phyloP scores from a whole-genome alignment of 2,329 filamentous ascomycete genomes.

The Exophiala calicioides region DNA sequence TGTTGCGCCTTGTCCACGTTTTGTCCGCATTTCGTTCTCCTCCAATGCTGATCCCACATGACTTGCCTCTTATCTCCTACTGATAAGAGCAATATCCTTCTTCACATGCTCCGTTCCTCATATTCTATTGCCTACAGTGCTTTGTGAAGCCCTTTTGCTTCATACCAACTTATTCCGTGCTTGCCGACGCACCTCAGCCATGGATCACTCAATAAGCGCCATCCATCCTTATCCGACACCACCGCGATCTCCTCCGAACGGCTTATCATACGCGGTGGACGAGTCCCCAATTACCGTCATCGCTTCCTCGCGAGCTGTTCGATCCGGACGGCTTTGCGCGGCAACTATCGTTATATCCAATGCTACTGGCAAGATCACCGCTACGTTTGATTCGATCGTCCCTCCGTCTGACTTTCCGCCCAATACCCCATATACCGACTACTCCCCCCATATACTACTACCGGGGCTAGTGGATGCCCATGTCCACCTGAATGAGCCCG shows the following conservation, averaged over 20 bases:
- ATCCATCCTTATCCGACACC: constrained; percentile 29
- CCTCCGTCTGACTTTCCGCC: constrained; percentile 72
- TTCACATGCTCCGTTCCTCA: constrained; percentile 27
- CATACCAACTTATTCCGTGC: constrained; percentile 8
- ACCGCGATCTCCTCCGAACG: constrained; percentile 29
- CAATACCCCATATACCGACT: constrained; percentile 73
- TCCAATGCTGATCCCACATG: constrained; percentile 9
- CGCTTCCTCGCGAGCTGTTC: constrained; percentile 78
- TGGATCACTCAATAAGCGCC: constrained; percentile 22
- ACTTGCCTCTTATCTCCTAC: constrained; percentile 23
- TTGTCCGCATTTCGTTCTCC: constrained; percentile 10
- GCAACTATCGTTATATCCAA: constrained; percentile 81
- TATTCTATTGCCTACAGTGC: no score
- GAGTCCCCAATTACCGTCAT: constrained; percentile 67
- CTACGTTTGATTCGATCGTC: constrained; percentile 72
- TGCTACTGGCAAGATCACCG: constrained; percentile 78
- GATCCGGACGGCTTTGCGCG: constrained; percentile 74
- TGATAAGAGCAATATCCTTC: constrained; percentile 25
- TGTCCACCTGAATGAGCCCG: constrained; percentile 96
- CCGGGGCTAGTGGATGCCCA: constrained; percentile 95
- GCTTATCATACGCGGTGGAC: constrained; percentile 16
- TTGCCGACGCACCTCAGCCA: constrained; percentile 17
- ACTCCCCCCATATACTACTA: constrained; percentile 80
- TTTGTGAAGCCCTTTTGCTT: no score
- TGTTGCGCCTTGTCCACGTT: constrained; percentile 5